Evolutionary conservation across 805 yeast genomes (phyloP).

Genomic region (Metahyphopichia silvanorum): DNA sequence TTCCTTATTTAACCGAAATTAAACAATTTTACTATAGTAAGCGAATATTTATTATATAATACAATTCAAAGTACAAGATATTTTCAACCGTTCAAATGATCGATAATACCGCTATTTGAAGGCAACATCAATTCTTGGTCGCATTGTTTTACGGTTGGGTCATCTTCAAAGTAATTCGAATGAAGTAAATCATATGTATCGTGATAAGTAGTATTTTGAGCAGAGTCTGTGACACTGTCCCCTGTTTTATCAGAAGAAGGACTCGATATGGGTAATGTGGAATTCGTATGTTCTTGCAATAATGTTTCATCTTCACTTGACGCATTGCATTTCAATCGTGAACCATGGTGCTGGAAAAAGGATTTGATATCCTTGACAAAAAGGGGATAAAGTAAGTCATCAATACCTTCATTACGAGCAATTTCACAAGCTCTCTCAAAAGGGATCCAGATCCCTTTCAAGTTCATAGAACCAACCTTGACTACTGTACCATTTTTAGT

Average conservation of each 20-base stretch:
- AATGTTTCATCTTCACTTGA: not conserved
- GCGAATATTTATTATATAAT: no score
- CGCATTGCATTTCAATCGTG: conserved; percentile 14
- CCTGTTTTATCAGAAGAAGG: conserved; percentile 1
- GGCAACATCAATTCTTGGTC: no score
- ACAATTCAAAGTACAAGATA: no score
- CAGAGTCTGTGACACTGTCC: not conserved
- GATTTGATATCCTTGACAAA: conserved; percentile 28
- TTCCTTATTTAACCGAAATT: no score
- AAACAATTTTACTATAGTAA: no score
- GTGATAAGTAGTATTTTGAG: not conserved
- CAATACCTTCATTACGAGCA: conserved; percentile 39
- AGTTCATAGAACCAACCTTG: conserved; percentile 36
- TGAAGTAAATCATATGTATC: conserved; percentile 1
- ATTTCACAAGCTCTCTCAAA: conserved; percentile 36
- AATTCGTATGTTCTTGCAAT: not conserved
- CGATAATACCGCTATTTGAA: no score
- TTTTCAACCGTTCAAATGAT: no score
- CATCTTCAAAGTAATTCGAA: not conserved
- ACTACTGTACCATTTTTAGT: conserved; percentile 20
- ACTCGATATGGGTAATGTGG: not conserved
- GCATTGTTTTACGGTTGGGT: not conserved
- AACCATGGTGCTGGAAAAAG: conserved; percentile 23
- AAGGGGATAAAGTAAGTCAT: conserved; percentile 27
- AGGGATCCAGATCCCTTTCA: conserved; percentile 43